Conservation (phyloP, 805 yeast species). For the Zygosaccharomyces kombuchaensis region DNA sequence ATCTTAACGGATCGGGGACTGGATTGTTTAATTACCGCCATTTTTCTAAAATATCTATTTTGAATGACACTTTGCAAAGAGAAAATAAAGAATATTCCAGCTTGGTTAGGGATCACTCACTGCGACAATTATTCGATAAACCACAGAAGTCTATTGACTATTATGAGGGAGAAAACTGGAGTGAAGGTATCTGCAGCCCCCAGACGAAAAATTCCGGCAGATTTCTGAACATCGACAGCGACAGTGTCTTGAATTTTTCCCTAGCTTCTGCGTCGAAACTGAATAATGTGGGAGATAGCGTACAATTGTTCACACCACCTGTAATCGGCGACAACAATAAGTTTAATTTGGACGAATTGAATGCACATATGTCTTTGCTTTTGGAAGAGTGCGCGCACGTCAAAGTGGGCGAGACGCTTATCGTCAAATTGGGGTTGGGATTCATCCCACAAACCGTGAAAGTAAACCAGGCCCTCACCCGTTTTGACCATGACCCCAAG, state of each 20-base stretch:
- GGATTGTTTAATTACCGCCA: constrained; percentile 9
- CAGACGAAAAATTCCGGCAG: constrained; percentile 1
- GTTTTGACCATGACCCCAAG: constrained; percentile 4
- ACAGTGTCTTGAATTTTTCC: constrained; percentile 19
- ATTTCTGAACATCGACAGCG: constrained; percentile 16
- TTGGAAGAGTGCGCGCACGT: background rate
- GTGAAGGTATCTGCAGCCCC: constrained; percentile 2
- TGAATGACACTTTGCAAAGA: constrained; percentile 6
- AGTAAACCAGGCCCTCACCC: constrained; percentile 7
- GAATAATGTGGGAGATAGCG: constrained; percentile 3
- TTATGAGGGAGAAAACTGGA: constrained; percentile 9
- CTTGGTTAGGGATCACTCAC: background rate
- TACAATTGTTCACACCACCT: constrained; percentile 9
- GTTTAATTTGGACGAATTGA: constrained; percentile 10
- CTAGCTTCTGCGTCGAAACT: constrained; percentile 9
- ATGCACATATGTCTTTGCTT: constrained; percentile 8
- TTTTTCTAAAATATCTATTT: constrained; percentile 10
- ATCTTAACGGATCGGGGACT: constrained; percentile 9
- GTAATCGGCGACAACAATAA: constrained; percentile 4
- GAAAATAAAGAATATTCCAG: background rate
- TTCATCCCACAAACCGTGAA: constrained; percentile 11
- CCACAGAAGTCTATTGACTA: background rate
- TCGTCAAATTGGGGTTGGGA: constrained; percentile 4
- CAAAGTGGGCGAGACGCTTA: background rate
- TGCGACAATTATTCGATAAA: constrained; percentile 3